Base-by-base conservation (phyloP, 352 stramenopile species). In the Phytophthora podocarpi region DNA sequence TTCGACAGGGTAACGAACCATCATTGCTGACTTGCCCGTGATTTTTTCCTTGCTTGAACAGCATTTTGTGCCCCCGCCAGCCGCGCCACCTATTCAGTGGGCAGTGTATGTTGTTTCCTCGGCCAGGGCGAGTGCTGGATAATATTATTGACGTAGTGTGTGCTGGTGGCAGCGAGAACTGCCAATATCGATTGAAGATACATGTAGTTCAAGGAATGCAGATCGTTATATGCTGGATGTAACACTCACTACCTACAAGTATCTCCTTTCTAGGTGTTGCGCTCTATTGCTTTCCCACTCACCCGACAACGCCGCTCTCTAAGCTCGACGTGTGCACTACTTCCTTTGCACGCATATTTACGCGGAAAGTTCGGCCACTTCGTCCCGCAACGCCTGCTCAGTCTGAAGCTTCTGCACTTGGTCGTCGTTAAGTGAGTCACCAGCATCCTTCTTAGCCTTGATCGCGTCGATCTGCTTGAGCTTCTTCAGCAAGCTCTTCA, bases 391-490 rank as follows among this genome's bases (percentile, higher is more conserved):
- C 40, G 76, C 63, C 40, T 78, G 59, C 57, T 95, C 87, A 28
- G 67, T 89, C 28, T 56, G 52, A 41, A 95, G 76, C 70, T 95
- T 95, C 46, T 82, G 76, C 69, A 87, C 40, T 54, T 95, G 87
- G 52, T 95, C 87, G 7, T 83, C 78, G 68, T 95, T 95, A 20
- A 95, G 72, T 27, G 72, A 78, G 26, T 90, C 82, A n/a, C 87
- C 87, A 12, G 57, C 67, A 13, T 80, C 76, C 39, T 80, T 71
- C 71, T 94, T 93, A 10, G 75, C 76, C 72, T 95, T 95, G 60
- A 94, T 82, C 32, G 74, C 59, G 58, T 93, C 80, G 49, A 95
- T 95, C 67, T 95, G 87, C 73, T 95, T 95, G 47, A 95, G 72
- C 64, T 94, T 95, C 72, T 95, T 95, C 58, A 82, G 71, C 54